Evolutionary conservation across 2,329 filamentous ascomycete species (phyloP), one percentile per base, ranked within the genome.

Genomic region (Pestalotiopsis sp.): DNA sequence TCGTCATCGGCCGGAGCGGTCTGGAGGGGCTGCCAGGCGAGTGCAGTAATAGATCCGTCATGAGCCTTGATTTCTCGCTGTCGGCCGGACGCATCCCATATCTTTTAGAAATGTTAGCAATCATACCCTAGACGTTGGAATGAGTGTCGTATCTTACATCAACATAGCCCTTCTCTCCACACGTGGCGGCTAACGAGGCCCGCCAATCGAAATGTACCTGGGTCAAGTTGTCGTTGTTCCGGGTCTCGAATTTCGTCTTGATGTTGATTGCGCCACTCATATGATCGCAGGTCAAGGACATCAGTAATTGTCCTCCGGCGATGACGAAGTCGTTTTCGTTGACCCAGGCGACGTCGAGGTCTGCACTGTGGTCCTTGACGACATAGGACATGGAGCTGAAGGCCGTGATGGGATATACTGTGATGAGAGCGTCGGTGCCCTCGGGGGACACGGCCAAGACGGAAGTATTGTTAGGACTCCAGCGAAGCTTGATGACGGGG

Each of bases 401-500:
- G 1, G 80, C 81, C 2, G 75, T 72, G 0, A 84, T 80, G 14
- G 82, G 82, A 72, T 89, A 88, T 31, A 91, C 81, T 0, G 85
- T 89, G n/a, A 90, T 80, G 2, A 88, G 78, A 9, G 86, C 83
- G 45, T 86, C 86, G 49, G 80, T 82, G 65, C 85, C 85, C 68
- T 86, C 84, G 0, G 88, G 87, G 2, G 87, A 86, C 59, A 91
- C 84, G 70, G 85, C 84, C 14, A 91, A 80, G 39, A 90, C 83
- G n/a, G 83, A 83, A 1, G 83, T 82, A 70, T 86, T 86, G 71
- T 79, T 83, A 2, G 85, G 85, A 74, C 88, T 90, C 89, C 89
- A 91, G 61, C 84, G 83, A 25, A 91, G 80, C 75, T 89, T 90
- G 73, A 89, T 85, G 62, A 91, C 82, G 14, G 89, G 89, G n/a